phyloP scores from a whole-genome alignment of 2,329 filamentous ascomycete species.

The Ophiostoma sp. region DNA sequence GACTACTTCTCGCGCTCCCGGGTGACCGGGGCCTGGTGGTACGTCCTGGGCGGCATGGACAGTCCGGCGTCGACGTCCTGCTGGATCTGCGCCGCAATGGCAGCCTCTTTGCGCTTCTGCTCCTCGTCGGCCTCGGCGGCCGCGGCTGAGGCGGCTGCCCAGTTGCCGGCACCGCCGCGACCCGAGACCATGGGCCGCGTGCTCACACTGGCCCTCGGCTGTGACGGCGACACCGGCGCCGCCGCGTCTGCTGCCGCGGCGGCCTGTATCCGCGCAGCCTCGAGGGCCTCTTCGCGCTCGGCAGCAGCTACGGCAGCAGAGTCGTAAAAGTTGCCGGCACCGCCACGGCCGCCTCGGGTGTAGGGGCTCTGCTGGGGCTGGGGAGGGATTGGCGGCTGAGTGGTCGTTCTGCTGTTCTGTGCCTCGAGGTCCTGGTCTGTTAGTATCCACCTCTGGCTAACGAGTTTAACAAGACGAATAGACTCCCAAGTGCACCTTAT shows the following conservation, averaged over 20 bases:
- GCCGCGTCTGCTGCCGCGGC: conserved; percentile 29
- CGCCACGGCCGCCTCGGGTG: conserved; percentile 51
- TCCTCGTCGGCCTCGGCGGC: conserved; percentile 32
- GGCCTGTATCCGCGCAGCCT: conserved; percentile 31
- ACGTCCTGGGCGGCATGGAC: conserved; percentile 43
- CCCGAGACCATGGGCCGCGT: conserved; percentile 36
- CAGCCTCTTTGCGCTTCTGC: conserved; percentile 34
- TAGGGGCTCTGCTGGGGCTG: conserved; percentile 33
- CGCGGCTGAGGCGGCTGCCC: conserved; percentile 32
- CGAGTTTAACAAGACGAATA: neutral
- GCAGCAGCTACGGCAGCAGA: conserved; percentile 34
- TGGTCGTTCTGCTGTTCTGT: conserved; percentile 29
- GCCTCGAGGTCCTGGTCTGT: conserved; percentile 38
- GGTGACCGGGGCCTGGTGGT: conserved; percentile 30
- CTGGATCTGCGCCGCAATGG: conserved; percentile 41
- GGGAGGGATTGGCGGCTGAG: conserved; percentile 21
- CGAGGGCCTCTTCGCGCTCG: conserved; percentile 35
- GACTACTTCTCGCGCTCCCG: conserved; percentile 22
- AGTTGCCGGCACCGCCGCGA: conserved; percentile 57
- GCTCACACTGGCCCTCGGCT: conserved; percentile 24
- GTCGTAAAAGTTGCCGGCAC: conserved; percentile 56
- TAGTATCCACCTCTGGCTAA: neutral
- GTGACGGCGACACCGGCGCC: neutral
- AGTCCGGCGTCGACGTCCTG: conserved; percentile 47
- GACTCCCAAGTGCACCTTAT: neutral